Conservation (phyloP, 345 rosid species). For the Excoecaria agallocha region DNA sequence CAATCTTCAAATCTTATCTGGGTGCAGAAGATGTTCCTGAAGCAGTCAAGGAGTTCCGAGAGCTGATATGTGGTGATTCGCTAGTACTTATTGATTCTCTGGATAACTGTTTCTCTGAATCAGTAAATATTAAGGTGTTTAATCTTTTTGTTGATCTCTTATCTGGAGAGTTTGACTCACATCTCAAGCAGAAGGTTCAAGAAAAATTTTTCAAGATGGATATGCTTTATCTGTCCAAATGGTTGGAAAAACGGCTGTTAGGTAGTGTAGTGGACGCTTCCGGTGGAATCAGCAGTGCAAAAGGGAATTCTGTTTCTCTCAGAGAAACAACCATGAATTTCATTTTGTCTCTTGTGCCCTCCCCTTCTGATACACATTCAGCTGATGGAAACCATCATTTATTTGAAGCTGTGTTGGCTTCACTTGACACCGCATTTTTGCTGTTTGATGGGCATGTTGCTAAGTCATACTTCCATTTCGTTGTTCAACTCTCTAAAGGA, state of each 20-base stretch:
- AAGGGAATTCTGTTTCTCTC: conserved; percentile 58
- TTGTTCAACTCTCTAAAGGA: conserved; percentile 74
- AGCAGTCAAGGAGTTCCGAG: conserved; percentile 45
- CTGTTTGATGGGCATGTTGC: conserved; percentile 71
- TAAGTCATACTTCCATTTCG: conserved; percentile 71
- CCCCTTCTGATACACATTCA: conserved; percentile 40
- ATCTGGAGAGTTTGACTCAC: conserved; percentile 57
- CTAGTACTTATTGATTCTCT: conserved; percentile 68
- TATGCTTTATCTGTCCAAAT: conserved; percentile 53
- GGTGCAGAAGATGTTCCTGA: conserved; percentile 50
- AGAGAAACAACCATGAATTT: conserved; percentile 86
- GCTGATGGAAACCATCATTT: conserved; percentile 62
- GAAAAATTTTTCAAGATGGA: conserved; percentile 67
- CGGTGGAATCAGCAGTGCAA: conserved; percentile 46
- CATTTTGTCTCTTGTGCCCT: conserved; percentile 56
- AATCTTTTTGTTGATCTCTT: conserved; percentile 76
- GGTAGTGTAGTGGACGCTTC: conserved; percentile 58
- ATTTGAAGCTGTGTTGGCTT: conserved; percentile 75
- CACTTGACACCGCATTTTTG: conserved; percentile 78
- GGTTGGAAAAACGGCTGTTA: conserved; percentile 87
- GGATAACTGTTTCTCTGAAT: conserved; percentile 65
- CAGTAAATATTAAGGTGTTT: conserved; percentile 73
- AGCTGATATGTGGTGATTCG: conserved; percentile 59
- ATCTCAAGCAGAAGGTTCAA: conserved; percentile 60
- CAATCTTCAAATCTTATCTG: conserved; percentile 56